Evolutionary conservation across 139 green algal species (phyloP), one percentile per base, ranked within the genome.

Genomic region (Coccomyxa sp.): DNA sequence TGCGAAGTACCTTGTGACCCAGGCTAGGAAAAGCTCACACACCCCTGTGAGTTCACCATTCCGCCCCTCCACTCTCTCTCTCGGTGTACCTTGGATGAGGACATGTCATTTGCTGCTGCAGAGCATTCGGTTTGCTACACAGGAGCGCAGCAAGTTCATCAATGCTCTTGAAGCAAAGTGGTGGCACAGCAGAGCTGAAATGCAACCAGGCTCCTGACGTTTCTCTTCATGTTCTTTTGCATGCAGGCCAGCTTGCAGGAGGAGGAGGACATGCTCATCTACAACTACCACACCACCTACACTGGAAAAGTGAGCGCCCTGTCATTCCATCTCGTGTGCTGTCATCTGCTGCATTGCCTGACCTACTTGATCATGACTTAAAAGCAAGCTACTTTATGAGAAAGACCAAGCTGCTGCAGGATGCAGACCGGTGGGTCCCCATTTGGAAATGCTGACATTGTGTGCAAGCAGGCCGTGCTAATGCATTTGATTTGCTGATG

Each of bases 201-300:
- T 51, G 38, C 38, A 51, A 51, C 7, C 38, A 51, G 38, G 38
- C 3, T 51, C 38, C 3, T 7, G 38, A 51, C 7, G 3, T 51
- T 51, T 51, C 38, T 11, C 3, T 11, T 51, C 38, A 51, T 51
- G 7, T 51, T 51, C 38, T 51, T 51, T 7, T 51, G 38, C 38
- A 51, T 7, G 38, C 89, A 90, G 13, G 63, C 68, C 31, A 85
- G 79, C 77, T 38, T 82, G 58, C 25, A 85, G 30, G 86, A 94
- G 45, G 92, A 95, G 85, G 86, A 94, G 57, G 84, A 90, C 15
- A 17, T 96, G 82, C 82, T 97, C 13, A 95, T 97, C 77, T 96
- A 97, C 85, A 96, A 96, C 81, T 96, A 83, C 74, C 81, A 60
- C 21, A 87, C 87, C 21, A 25, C 68, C 18, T 96, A 90, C 84